These are phyloP conservation scores for Lolium rigidum DNA, from an alignment of 176 grass and related monocot species.

Conservation along the genomic window DNA sequence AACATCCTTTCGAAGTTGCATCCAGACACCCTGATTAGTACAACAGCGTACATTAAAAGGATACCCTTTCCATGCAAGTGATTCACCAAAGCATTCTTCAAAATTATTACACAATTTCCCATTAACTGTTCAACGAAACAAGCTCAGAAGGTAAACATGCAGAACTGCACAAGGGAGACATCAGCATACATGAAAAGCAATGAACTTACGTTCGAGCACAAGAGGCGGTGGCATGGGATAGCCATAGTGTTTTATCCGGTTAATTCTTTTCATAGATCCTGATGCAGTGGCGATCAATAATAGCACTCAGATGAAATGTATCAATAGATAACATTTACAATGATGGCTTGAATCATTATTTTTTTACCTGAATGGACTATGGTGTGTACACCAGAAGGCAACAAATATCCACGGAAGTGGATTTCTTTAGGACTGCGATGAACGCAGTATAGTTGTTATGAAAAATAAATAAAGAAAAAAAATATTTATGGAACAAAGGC, in stretches of 20 bases:
- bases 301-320: conserved; percentile 4
- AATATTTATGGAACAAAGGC: background rate
- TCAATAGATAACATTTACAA: background rate
- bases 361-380: conserved; percentile 29
- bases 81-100: conserved; percentile 34
- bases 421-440: conserved; percentile 11
- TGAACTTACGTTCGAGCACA: conserved; percentile 19
- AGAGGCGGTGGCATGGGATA: conserved; percentile 41
- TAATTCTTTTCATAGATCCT: background rate
- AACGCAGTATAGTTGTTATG: background rate
- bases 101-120: background rate
- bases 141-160: background rate
- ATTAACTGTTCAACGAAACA: conserved; percentile 26
- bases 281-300: background rate
- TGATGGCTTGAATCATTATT: background rate
- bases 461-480: background rate
- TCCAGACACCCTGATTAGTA: background rate
- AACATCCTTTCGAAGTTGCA: background rate
- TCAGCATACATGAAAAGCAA: conserved; percentile 7
- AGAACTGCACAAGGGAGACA: conserved; percentile 2
- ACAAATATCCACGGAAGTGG: background rate
- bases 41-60: background rate
- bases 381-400: conserved; percentile 1
- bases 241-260: background rate
- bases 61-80: conserved; percentile 29